A percentile compares a stretch with the other conserved stretches of the same genome.
Conservation (phyloP, 148 eudicot species). For the Diospyros kaki region DNA sequence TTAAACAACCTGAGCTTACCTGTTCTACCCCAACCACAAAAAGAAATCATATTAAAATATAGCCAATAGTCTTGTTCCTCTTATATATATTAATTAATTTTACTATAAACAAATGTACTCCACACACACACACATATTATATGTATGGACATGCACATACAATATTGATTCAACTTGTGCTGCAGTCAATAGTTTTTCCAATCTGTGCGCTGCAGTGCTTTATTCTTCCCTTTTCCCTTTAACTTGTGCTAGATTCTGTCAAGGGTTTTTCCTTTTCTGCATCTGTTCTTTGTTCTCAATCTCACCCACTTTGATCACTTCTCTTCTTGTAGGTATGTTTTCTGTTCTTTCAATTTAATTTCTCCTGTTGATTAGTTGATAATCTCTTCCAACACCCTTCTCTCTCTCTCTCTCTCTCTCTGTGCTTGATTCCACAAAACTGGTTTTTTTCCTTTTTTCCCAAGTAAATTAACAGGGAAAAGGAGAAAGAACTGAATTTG, state of each 20-base stretch:
- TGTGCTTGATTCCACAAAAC: conserved; percentile 6
- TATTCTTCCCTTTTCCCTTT: conserved; percentile 8
- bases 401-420: conserved; percentile 5
- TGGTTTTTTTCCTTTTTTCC: no score
- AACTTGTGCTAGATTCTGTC: not conserved
- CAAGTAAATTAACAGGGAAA: not conserved
- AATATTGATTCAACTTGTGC: no score
- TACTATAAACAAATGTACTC: not conserved
- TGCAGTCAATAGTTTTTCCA: not conserved
- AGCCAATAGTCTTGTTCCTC: no score
- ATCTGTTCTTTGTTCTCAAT: conserved; percentile 15
- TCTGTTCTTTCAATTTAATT: no score
- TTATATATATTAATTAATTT: no score
- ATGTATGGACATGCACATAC: not conserved
- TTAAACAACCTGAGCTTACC: no score
- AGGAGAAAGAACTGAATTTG: not conserved
- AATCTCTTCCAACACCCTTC: not conserved
- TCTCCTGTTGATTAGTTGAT: not conserved
- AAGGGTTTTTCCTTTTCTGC: not conserved
- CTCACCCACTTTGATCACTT: not conserved
- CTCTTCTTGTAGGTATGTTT: no score
- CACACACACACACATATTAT: not conserved
- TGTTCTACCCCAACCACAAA: no score
- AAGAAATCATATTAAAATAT: no score
- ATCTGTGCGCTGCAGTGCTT: not conserved